phyloP scores from a whole-genome alignment of 2,329 filamentous ascomycete genomes.

The Arthrobotrys megalospora region DNA sequence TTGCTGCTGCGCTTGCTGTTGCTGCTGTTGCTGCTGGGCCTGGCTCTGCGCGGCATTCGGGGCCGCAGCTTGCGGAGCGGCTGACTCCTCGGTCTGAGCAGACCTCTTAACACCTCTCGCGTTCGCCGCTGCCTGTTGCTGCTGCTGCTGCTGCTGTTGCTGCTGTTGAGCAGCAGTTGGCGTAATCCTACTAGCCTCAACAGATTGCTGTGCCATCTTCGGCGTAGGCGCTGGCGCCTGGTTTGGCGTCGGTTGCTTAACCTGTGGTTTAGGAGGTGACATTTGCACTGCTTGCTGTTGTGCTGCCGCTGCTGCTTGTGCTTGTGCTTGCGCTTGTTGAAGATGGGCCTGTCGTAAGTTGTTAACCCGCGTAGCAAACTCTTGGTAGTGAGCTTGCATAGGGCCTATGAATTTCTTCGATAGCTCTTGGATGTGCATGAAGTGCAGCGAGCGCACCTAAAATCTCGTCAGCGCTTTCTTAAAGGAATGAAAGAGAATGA shows the following conservation, averaged over 20 bases:
- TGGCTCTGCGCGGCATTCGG: constrained; percentile 8
- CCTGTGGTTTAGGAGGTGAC: constrained; percentile 41
- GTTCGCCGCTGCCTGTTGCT: constrained; percentile 18
- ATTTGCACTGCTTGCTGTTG: constrained; percentile 37
- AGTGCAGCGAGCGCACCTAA: constrained; percentile 54
- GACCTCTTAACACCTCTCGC: constrained; percentile 36
- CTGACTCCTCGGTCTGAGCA: constrained; percentile 23
- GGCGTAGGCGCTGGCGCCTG: constrained; percentile 43
- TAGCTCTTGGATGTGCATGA: constrained; percentile 55
- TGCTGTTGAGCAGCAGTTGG: constrained; percentile 4
- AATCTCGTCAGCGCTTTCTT: not conserved
- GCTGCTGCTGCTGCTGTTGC: constrained; percentile 32
- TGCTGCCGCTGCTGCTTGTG: constrained; percentile 30
- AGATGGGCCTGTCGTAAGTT: constrained; percentile 29
- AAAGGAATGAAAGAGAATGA: no score
- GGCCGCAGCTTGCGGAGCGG: constrained; percentile 12
- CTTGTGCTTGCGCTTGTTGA: constrained; percentile 39
- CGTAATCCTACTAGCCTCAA: constrained; percentile 21
- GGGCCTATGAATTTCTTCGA: constrained; percentile 41
- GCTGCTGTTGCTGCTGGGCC: constrained; percentile 10
- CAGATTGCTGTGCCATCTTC: constrained; percentile 54
- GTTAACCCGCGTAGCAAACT: constrained; percentile 35
- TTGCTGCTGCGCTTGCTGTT: constrained; percentile 9
- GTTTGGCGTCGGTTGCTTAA: constrained; percentile 41
- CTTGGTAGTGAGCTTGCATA: constrained; percentile 43